phyloP scores from a whole-genome alignment of 208 protist species.

The Leishmania arabica region DNA sequence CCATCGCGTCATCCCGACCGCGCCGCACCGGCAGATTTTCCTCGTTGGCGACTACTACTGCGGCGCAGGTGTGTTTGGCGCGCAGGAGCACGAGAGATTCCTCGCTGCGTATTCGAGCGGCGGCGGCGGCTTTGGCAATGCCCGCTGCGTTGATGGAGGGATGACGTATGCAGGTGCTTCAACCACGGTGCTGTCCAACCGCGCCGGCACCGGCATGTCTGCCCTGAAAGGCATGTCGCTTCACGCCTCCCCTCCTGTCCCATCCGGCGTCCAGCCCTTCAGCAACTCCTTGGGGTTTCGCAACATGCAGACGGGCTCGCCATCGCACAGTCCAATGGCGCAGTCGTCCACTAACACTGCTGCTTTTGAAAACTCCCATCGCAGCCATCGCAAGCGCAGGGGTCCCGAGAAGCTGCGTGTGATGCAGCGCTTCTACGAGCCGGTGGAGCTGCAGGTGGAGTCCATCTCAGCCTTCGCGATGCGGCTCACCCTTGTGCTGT shows the following conservation, averaged over 20 bases:
- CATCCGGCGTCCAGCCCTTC: not conserved
- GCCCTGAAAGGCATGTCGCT: not conserved
- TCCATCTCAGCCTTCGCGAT: conserved; percentile 49
- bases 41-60: conserved; percentile 25
- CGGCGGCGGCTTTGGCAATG: not conserved
- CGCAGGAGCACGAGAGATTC: not conserved
- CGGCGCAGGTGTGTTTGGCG: not conserved
- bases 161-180: not conserved
- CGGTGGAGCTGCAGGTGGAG: conserved; percentile 85
- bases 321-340: not conserved
- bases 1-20: conserved; percentile 30
- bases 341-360: not conserved
- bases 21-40: conserved; percentile 50
- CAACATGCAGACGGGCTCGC: not conserved
- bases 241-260: conserved; percentile 6
- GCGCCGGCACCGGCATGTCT: not conserved
- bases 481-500: conserved; percentile 49
- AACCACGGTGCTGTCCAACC: not conserved
- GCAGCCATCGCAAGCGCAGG: not conserved
- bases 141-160: not conserved
- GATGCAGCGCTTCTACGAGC: conserved; percentile 38
- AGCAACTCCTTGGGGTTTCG: not conserved
- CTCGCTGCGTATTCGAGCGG: not conserved
- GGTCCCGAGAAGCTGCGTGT: conserved; percentile 4
- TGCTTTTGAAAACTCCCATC: not conserved